Base-by-base conservation (phyloP, 257 asterid species). In the Forsythia viridissima region DNA sequence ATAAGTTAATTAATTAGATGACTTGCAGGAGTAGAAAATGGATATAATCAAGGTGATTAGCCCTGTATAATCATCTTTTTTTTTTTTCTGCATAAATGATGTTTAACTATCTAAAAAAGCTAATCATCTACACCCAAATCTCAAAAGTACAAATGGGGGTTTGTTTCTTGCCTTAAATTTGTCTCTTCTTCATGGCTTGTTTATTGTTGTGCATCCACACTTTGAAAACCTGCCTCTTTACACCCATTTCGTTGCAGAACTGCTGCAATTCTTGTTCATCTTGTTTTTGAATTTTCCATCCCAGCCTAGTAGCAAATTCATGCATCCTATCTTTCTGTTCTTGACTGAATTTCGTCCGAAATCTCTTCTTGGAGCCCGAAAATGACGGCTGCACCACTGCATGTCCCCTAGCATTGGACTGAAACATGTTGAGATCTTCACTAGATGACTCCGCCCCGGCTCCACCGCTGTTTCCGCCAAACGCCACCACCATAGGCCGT, bases 141-240 rank as follows among this genome's bases (percentile, higher is more conserved):
- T 48, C 66, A 57, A n/a, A 57, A 57, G 18, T 6, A 16, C 30
- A 57, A n/a, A 57, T 18, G 10, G 46, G 65, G 11, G 66, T 61
- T 61, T 21, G 36, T 7, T 61, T 24, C 30, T 46, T 13, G 46
- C 72, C 84, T 83, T 79, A 82, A 77, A 42, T 67, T 63, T 81
- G 82, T 84, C 84, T 88, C 89, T 83, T 93, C 86, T 92, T 93
- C 84, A 77, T 82, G 0, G 96, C 92, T 77, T 92, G 97, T 81
- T 92, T 93, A 80, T 89, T 88, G 83, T 93, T 93, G 86, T 93
- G 97, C 94, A 93, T 90, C 91, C 92, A 93, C 11, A 93, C 98
- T 74, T 92, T 93, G 79, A 92, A 92, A 8, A 89, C 98, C 72
- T 88, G 85, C n/a, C 94, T 84, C 68, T 86, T 89, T 12, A 93